Conservation (phyloP, 2,329 filamentous ascomycete species). For the Zalaria sp. region DNA sequence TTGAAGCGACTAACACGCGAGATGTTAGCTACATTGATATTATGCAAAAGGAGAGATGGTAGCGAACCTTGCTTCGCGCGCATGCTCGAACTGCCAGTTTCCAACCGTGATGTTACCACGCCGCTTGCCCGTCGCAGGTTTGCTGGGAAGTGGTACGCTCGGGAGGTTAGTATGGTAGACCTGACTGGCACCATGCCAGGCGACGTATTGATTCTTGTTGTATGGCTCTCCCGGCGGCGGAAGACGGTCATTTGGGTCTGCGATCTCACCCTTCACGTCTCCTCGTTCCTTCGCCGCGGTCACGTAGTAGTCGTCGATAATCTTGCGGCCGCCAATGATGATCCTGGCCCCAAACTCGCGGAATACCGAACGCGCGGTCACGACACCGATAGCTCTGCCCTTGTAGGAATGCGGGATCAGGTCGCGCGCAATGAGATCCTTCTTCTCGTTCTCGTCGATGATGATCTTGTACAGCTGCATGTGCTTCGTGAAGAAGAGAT, state of each 20-base stretch:
- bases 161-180: slow-evolving; percentile 75
- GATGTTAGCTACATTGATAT: slow-evolving; percentile 1
- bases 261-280: slow-evolving; percentile 74
- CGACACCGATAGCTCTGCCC: slow-evolving; percentile 89
- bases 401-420: slow-evolving; percentile 98
- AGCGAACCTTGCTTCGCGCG: slow-evolving; percentile 70
- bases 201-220: slow-evolving; percentile 97
- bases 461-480: slow-evolving; percentile 95
- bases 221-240: slow-evolving; percentile 70
- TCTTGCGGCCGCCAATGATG: slow-evolving; percentile 73
- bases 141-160: slow-evolving; percentile 62
- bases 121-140: slow-evolving; percentile 60
- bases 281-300: slow-evolving; percentile 61
- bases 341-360: slow-evolving; percentile 92
- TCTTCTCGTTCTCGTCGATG: slow-evolving; percentile 92
- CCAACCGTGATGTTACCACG: slow-evolving; percentile 79
- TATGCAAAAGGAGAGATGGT: slow-evolving; percentile 1
- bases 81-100: slow-evolving; percentile 96
- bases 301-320: slow-evolving; percentile 83
- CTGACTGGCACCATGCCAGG: slow-evolving; percentile 92
- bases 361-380: slow-evolving; percentile 92
- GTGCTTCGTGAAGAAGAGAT: slow-evolving; percentile 98
- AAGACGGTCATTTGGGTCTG: slow-evolving; percentile 74
- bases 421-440: slow-evolving; percentile 85
- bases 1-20: slow-evolving; percentile 60